Base-by-base conservation (phyloP, 116 monocot species). In the Thalassia testudinum region DNA sequence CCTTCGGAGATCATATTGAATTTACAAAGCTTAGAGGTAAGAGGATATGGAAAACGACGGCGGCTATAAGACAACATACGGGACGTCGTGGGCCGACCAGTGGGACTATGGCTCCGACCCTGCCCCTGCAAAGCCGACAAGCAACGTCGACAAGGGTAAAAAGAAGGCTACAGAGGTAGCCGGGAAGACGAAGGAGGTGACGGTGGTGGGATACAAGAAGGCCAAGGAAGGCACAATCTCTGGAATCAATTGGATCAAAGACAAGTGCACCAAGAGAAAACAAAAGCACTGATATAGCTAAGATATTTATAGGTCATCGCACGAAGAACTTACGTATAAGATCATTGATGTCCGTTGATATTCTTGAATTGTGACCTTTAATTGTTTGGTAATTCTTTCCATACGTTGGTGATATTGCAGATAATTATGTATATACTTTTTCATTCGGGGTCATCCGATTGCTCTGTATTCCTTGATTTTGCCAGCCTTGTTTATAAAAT, bases 51-150 rank as follows among this genome's bases (percentile, higher is more conserved):
- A 3, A 5, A 5, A 45, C 4, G 45, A 16, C 45, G 45, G 45
- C 45, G 45, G 45, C 4, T 45, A n/a, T 13, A 3, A 45, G 45
- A 45, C 18, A 5, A 45, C 45, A 5, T n/a, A 15, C 45, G 45
- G 45, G 18, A n/a, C 45, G 4, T 45, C 45, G 19, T 45, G 45
- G 45, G 45, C 45, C 3, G 45, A 45, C 45, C 45, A 45, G 45
- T 45, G 45, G 45, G 45, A 45, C 45, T 45, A 45, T 13, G 45
- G 45, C 45, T 13, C 4, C 4, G 45, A 45, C 19, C 45, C 45
- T 15, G 45, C 45, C 5, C 45, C 45, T 3, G 15, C 19, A 2
- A 45, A 45, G 19, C 45, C 45, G 10, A 45, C 4, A 13, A n/a
- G 18, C 18, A n/a, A 15, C 45, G 45, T 45, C 3, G 45, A 15